A percentile compares a stretch with the other conserved stretches of the same genome.
Conservation (phyloP, 768 basidiomycete species). For the Mycena rebaudengoi region DNA sequence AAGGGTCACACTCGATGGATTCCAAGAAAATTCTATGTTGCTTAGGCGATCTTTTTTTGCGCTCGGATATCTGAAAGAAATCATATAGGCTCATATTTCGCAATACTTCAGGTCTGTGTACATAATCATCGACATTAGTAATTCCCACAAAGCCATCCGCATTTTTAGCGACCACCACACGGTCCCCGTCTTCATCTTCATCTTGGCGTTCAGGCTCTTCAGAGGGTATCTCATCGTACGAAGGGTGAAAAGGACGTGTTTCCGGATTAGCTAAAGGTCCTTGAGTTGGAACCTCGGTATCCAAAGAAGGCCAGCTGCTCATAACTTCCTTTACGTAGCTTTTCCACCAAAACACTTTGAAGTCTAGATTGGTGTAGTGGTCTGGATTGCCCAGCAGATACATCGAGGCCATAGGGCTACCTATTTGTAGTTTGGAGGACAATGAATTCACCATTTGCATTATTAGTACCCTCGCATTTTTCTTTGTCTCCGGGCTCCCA, state of each 20-base stretch:
- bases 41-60: neutral
- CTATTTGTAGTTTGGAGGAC: conserved; percentile 19
- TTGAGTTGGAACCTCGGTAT: neutral
- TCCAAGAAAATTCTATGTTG: neutral
- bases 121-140: neutral
- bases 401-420: neutral
- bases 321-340: neutral
- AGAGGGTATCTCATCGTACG: too few relatives aligned
- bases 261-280: neutral
- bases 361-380: neutral
- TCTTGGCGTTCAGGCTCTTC: too few relatives aligned
- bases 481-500: too few relatives aligned
- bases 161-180: neutral
- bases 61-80: neutral
- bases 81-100: neutral
- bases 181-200: neutral
- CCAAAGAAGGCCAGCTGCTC: neutral
- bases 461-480: too few relatives aligned
- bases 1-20: neutral
- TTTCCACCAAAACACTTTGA: conserved; percentile 5
- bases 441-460: conserved; percentile 33
- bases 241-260: neutral
- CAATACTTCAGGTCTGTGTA: neutral
- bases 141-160: neutral
- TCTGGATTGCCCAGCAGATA: too few relatives aligned